These are phyloP conservation scores for Kwoniella pini DNA, from an alignment of 768 basidiomycete species.

Conservation along the genomic window DNA sequence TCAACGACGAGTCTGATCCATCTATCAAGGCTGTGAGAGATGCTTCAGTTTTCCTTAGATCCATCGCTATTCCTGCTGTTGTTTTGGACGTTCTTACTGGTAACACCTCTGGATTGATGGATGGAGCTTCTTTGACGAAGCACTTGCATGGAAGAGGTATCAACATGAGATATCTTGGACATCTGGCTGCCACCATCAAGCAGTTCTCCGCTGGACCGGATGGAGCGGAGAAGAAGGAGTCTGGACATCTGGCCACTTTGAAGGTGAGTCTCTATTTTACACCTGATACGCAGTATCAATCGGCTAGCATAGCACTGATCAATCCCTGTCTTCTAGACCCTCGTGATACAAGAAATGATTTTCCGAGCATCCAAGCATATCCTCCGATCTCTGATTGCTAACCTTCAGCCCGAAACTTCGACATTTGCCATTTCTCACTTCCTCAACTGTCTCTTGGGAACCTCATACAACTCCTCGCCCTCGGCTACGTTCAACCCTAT, in stretches of 20 bases:
- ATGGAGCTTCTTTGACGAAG: constrained; percentile 54
- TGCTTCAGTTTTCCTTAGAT: constrained; percentile 56
- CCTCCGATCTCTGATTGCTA: constrained; percentile 52
- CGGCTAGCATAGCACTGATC: background rate
- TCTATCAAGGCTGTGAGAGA: constrained; percentile 57
- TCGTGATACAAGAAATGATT: constrained; percentile 57
- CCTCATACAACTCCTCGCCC: constrained; percentile 47
- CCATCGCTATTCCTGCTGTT: constrained; percentile 53
- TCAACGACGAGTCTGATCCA: constrained; percentile 54
- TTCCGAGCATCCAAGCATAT: constrained; percentile 57
- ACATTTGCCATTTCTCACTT: constrained; percentile 56
- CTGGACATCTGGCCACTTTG: constrained; percentile 46
- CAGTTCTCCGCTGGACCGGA: constrained; percentile 41
- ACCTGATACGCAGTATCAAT: background rate
- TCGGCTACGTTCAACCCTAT: constrained; percentile 52
- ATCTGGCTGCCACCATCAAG: constrained; percentile 51
- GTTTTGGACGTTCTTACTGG: constrained; percentile 53
- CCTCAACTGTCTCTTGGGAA: constrained; percentile 58
- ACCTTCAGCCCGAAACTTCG: constrained; percentile 50
- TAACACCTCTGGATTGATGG: constrained; percentile 50
- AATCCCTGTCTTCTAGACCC: constrained; percentile 39
- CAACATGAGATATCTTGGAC: constrained; percentile 59
- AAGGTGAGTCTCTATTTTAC: constrained; percentile 35
- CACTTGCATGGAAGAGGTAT: constrained; percentile 56
- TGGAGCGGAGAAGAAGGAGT: constrained; percentile 30